Evolutionary conservation across 2,329 filamentous ascomycete genomes (phyloP), one percentile per base, ranked within the genome.

Genomic region (Exophiala spinifera): DNA sequence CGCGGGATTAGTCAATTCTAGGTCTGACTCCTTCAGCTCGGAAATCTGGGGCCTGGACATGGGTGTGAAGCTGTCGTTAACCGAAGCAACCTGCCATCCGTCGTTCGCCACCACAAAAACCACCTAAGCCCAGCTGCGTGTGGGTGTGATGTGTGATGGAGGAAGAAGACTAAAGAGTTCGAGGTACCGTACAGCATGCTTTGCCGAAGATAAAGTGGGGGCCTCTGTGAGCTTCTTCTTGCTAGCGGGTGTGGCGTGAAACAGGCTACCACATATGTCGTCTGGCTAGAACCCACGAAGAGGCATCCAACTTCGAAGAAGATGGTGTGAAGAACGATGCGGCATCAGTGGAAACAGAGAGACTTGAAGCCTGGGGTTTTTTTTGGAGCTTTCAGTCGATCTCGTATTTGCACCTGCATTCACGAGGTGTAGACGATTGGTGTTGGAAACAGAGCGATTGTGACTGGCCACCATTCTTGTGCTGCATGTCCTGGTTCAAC

Each of bases 1-100:
- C 50, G 20, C 25, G 40, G 31, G 17, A 46, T 53, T 46, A 53
- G 49, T 53, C 54, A 56, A 56, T 10, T 8, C 28, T 45, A 49
- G 50, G 51, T 43, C 51, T 49, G 31, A 31, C 28, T 31, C 28
- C 44, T 40, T 49, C 49, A 49, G 28, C 46, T 43, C 46, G 48
- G 44, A 46, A 51, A 34, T 44, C 51, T 51, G 55, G 55, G 51
- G 36, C 37, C 28, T 23, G 10, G 11, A 43, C 42, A 23, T 39
- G 36, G 36, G 36, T 46, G n/a, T 28, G 28, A 10, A 47, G 21
- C 37, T 53, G 37, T 13, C 28, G 40, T 34, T 48, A 57, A 47
- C 23, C 43, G 46, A 57, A 53, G 55, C 47, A 53, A 53, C 42
- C 44, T 58, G 44, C 28, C 39, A 36, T 42, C 31, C 49, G 45